phyloP scores from a whole-genome alignment of 306 rosid species.

The Cucurbita moschata region DNA sequence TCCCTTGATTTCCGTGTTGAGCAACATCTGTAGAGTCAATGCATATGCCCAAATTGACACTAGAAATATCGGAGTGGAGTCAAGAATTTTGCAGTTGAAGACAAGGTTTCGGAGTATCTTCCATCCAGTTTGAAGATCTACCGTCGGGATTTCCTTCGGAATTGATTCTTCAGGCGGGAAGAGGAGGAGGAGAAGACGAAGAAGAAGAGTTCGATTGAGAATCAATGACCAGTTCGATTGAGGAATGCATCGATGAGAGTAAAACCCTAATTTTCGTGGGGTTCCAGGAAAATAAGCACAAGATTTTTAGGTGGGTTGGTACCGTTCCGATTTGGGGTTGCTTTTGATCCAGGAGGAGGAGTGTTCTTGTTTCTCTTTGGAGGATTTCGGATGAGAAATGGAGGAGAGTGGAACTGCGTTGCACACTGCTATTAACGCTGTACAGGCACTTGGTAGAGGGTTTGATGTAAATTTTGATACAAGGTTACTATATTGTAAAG shows the following conservation, averaged over 20 bases:
- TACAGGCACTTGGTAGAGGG: slow-evolving; percentile 83
- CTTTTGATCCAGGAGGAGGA: neutral
- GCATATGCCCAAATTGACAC: neutral
- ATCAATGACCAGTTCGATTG: slow-evolving; percentile 1
- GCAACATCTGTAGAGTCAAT: neutral
- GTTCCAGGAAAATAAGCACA: neutral
- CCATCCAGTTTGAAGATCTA: slow-evolving; percentile 1
- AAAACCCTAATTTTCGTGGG: slow-evolving; percentile 2
- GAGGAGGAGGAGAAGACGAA: neutral
- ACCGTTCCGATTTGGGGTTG: neutral
- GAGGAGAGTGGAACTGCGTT: slow-evolving; percentile 67
- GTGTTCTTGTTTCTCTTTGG: neutral
- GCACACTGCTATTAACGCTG: slow-evolving; percentile 74
- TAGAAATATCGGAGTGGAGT: neutral
- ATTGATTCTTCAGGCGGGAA: slow-evolving; percentile 3
- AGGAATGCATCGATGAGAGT: neutral
- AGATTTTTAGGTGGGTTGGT: neutral
- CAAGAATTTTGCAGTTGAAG: neutral
- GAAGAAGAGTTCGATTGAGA: neutral
- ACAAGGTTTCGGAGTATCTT: slow-evolving; percentile 9
- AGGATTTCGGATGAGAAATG: slow-evolving; percentile 52
- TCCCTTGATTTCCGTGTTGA: neutral
- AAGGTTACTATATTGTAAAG: slow-evolving; percentile 82
- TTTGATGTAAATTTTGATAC: slow-evolving; percentile 87
- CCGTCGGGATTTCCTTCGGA: slow-evolving; percentile 9